These are phyloP conservation scores for Acacia melanoxylon DNA, from an alignment of 306 rosid species.

Conservation along the genomic window DNA sequence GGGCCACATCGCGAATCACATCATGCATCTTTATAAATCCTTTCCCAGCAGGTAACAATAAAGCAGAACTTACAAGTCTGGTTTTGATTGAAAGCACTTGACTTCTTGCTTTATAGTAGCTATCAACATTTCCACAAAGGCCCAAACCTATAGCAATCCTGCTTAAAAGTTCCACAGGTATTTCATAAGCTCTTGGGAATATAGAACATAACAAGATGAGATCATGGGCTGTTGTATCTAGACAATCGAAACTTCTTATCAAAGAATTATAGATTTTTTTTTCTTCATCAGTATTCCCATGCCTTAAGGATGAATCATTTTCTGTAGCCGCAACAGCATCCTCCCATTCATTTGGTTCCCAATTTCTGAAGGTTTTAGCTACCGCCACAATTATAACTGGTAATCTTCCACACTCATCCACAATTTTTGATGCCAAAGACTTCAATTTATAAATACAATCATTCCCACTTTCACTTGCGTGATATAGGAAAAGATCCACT, in stretches of 20 bases:
- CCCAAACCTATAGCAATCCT: neutral
- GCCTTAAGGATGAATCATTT: neutral
- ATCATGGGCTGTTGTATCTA: neutral
- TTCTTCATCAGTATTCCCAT: neutral
- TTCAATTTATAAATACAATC: neutral
- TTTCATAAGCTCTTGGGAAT: neutral
- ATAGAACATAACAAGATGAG: neutral
- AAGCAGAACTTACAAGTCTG: neutral
- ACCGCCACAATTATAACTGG: neutral
- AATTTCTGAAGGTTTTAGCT: constrained; percentile 1
- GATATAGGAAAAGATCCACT: neutral
- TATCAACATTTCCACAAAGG: neutral
- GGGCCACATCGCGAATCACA: neutral
- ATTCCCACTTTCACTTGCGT: neutral
- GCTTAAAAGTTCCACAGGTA: neutral
- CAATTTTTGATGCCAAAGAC: neutral
- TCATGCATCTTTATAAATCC: neutral
- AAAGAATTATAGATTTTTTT: neutral
- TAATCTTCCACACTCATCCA: neutral
- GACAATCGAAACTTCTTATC: neutral
- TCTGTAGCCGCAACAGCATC: neutral
- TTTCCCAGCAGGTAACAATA: neutral
- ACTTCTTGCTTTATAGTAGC: neutral
- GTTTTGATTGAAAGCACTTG: neutral
- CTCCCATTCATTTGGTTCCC: neutral